Conservation (phyloP, 2,329 filamentous ascomycete genomes). For the Capronia epimyces region DNA sequence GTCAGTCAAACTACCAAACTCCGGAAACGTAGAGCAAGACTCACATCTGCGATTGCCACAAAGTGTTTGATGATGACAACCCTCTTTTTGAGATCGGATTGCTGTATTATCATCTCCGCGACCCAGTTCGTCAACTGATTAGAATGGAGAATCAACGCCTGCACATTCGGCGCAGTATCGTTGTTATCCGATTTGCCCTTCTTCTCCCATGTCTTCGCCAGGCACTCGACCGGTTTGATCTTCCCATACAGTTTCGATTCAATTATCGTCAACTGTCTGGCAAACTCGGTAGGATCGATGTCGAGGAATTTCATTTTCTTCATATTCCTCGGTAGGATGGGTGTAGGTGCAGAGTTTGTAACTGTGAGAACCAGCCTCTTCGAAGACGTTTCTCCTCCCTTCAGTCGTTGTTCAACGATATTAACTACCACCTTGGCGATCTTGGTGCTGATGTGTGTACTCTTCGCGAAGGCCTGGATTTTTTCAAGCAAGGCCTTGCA, state of each 20-base stretch:
- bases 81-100: slow-evolving; percentile 89
- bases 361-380: slow-evolving; percentile 83
- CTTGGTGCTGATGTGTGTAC: slow-evolving; percentile 87
- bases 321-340: slow-evolving; percentile 98
- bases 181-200: slow-evolving; percentile 70
- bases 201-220: slow-evolving; percentile 99
- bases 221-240: slow-evolving; percentile 89
- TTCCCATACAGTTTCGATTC: slow-evolving; percentile 92
- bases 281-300: slow-evolving; percentile 92
- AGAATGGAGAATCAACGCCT: slow-evolving; percentile 91
- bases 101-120: slow-evolving; percentile 95
- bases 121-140: slow-evolving; percentile 99
- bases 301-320: slow-evolving; percentile 98
- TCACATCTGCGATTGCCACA: slow-evolving; percentile 88
- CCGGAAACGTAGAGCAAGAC: slow-evolving; percentile 37
- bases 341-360: slow-evolving; percentile 72
- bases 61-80: slow-evolving; percentile 99
- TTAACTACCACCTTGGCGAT: slow-evolving; percentile 80
- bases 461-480: slow-evolving; percentile 84
- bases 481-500: slow-evolving; percentile 79
- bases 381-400: slow-evolving; percentile 78
- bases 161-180: slow-evolving; percentile 88
- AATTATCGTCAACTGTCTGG: slow-evolving; percentile 94
- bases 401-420: slow-evolving; percentile 80
- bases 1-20: slow-evolving; percentile 25